phyloP scores from a whole-genome alignment of 495 filamentous ascomycete species.

The Penicillium arizonense region DNA sequence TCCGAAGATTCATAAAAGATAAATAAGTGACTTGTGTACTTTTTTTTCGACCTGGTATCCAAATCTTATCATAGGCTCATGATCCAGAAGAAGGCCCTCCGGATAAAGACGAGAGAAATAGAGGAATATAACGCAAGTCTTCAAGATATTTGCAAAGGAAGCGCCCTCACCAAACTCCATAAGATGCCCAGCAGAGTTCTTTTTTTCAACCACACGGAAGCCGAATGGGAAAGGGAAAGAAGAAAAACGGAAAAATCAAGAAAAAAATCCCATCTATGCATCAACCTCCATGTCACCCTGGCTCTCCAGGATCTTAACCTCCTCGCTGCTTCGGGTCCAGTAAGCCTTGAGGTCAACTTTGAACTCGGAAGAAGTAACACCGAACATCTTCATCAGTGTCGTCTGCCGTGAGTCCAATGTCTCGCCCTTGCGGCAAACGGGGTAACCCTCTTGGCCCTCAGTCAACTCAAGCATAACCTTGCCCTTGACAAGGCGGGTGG shows the following conservation, averaged over 20 bases:
- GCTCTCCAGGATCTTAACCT: constrained; percentile 42
- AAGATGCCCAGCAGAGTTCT: constrained; percentile 33
- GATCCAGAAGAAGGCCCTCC: constrained; percentile 26
- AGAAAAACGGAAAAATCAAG: constrained; percentile 10
- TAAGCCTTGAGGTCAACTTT: constrained; percentile 69
- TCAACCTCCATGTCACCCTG: constrained; percentile 43
- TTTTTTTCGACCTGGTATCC: constrained; percentile 32
- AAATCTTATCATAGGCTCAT: constrained; percentile 39
- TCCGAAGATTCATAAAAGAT: not conserved
- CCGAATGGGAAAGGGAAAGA: constrained; percentile 21
- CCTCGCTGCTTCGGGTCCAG: constrained; percentile 42
- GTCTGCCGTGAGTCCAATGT: constrained; percentile 86
- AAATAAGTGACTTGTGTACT: constrained; percentile 7
- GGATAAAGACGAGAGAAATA: constrained; percentile 16
- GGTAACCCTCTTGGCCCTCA: constrained; percentile 63
- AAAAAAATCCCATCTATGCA: constrained; percentile 24
- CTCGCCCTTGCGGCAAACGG: constrained; percentile 78
- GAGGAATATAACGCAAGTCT: constrained; percentile 19
- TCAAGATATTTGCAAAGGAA: constrained; percentile 28
- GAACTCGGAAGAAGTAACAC: constrained; percentile 85
- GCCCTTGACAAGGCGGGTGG: constrained; percentile 82
- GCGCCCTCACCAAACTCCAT: constrained; percentile 42
- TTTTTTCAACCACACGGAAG: constrained; percentile 20
- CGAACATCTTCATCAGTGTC: constrained; percentile 89
- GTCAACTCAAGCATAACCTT: constrained; percentile 78